These are phyloP conservation scores for Alternaria sp. DNA, from an alignment of 2,329 filamentous ascomycete genomes.

Conservation along the genomic window DNA sequence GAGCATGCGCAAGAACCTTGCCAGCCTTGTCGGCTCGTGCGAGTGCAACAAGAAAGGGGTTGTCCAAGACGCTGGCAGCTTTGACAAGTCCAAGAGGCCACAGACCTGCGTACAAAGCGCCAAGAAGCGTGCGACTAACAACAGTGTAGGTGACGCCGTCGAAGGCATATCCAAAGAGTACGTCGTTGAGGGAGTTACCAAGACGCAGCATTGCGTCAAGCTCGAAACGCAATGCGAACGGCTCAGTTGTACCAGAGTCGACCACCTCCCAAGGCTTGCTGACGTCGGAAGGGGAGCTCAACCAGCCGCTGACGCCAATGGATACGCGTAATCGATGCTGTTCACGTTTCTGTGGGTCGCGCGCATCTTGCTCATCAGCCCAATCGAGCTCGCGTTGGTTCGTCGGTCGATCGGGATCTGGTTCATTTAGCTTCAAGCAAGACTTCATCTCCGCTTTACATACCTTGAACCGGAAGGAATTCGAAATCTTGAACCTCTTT, in stretches of 20 bases:
- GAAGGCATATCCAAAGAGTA: slow-evolving; percentile 82
- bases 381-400: slow-evolving; percentile 28
- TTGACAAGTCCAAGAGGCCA: slow-evolving; percentile 56
- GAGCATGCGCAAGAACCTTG: slow-evolving; percentile 76
- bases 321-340: slow-evolving; percentile 68
- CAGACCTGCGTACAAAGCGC: slow-evolving; percentile 52
- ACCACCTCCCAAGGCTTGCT: slow-evolving; percentile 77
- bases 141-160: slow-evolving; percentile 73
- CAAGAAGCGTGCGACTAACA: slow-evolving; percentile 63
- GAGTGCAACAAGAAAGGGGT: slow-evolving; percentile 78
- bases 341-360: slow-evolving; percentile 34
- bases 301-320: slow-evolving; percentile 81
- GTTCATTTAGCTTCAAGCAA: neutral
- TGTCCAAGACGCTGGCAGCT: slow-evolving; percentile 68
- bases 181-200: slow-evolving; percentile 75
- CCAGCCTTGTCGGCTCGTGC: slow-evolving; percentile 81
- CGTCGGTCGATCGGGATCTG: slow-evolving; percentile 32
- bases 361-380: slow-evolving; percentile 34
- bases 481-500: slow-evolving; percentile 87
- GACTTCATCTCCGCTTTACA: neutral
- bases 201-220: slow-evolving; percentile 75
- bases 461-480: slow-evolving; percentile 73
- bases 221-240: slow-evolving; percentile 85
- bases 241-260: slow-evolving; percentile 69
- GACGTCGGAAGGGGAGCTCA: slow-evolving; percentile 72